Conservation (phyloP, 1,139 yeast species). For the Chernovozyma sophiae-reginae region DNA sequence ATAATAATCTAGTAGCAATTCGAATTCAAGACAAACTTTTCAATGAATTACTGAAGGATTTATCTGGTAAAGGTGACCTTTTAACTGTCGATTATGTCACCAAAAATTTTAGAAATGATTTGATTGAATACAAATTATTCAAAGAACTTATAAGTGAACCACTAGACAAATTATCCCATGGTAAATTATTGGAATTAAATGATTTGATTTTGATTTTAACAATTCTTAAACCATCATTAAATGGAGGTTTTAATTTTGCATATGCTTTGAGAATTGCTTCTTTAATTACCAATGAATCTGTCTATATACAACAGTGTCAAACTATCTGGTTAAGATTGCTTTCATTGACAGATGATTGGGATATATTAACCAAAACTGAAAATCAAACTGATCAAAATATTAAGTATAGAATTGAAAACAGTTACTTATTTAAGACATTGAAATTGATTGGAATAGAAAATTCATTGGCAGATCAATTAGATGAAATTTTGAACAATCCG, state of each 20-base stretch:
- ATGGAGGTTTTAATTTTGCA: slow-evolving; percentile 23
- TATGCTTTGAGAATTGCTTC: slow-evolving; percentile 36
- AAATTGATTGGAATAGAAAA: slow-evolving; percentile 10
- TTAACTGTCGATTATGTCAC: slow-evolving; percentile 14
- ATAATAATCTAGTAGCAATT: slow-evolving; percentile 41
- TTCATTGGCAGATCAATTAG: slow-evolving; percentile 12
- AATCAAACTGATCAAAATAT: slow-evolving; percentile 42
- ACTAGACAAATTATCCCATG: slow-evolving; percentile 30
- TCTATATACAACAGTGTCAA: slow-evolving; percentile 19
- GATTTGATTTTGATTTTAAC: slow-evolving; percentile 60
- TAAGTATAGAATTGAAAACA: slow-evolving; percentile 35
- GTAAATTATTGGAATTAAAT: slow-evolving; percentile 37
- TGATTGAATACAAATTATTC: slow-evolving; percentile 12
- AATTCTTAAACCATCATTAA: slow-evolving; percentile 34
- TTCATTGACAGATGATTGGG: slow-evolving; percentile 56
- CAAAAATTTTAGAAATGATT: slow-evolving; percentile 20
- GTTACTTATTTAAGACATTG: slow-evolving; percentile 48
- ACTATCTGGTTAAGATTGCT: slow-evolving; percentile 64
- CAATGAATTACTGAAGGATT: slow-evolving; percentile 25
- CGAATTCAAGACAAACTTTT: slow-evolving; percentile 46
- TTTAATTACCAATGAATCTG: slow-evolving; percentile 22
- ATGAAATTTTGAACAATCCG: slow-evolving; percentile 5
- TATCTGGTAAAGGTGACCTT: slow-evolving; percentile 18
- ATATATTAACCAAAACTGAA: slow-evolving; percentile 32
- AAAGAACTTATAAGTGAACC: slow-evolving; percentile 25